Conservation (phyloP, 2,329 filamentous ascomycete species). For the Elsinoe batatas region DNA sequence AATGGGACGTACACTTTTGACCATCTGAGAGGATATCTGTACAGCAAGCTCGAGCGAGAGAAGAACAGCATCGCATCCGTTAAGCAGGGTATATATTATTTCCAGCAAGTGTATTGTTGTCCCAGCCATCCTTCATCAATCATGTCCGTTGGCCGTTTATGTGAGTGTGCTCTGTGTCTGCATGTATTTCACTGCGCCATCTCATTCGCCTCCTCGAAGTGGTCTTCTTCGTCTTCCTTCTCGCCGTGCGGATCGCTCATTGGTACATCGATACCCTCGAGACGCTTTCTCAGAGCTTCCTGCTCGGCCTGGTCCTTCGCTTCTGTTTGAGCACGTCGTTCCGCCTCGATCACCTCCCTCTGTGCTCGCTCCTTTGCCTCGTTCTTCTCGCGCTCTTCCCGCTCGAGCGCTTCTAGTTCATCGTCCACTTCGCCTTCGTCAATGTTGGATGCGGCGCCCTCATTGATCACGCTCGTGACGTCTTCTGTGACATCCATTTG, state of each 20-base stretch:
- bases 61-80: not conserved
- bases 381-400: slow-evolving; percentile 33
- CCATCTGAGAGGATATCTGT: no score
- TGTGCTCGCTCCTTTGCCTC: slow-evolving; percentile 70
- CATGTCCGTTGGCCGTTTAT: not conserved
- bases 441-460: slow-evolving; percentile 41
- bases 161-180: not conserved
- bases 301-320: slow-evolving; percentile 29
- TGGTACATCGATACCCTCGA: slow-evolving; percentile 28
- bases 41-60: no score
- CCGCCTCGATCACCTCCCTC: slow-evolving; percentile 47
- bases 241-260: slow-evolving; percentile 33
- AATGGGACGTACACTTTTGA: not conserved
- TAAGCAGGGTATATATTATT: not conserved
- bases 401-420: slow-evolving; percentile 69
- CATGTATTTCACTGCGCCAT: not conserved
- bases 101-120: not conserved
- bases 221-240: slow-evolving; percentile 4
- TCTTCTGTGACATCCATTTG: slow-evolving; percentile 78
- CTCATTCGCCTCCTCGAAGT: slow-evolving; percentile 12
- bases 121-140: not conserved
- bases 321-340: slow-evolving; percentile 61
- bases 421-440: slow-evolving; percentile 82
- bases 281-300: slow-evolving; percentile 22
- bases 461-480: slow-evolving; percentile 65